These are phyloP conservation scores for Meyerozyma elateridarum DNA, from an alignment of 1,139 yeast species.

Conservation along the genomic window DNA sequence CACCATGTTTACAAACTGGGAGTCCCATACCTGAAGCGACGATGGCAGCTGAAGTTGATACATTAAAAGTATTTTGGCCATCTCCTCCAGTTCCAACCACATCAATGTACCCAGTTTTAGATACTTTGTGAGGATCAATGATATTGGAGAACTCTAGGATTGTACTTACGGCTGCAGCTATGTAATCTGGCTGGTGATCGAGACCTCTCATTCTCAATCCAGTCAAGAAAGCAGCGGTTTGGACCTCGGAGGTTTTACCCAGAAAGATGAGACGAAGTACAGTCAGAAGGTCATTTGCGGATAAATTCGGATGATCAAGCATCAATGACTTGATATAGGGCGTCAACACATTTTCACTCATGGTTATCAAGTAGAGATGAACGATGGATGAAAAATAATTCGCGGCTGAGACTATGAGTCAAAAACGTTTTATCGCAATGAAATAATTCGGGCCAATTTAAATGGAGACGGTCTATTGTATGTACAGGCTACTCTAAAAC, in stretches of 20 bases:
- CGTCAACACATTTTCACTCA: constrained; percentile 36
- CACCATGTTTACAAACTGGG: constrained; percentile 87
- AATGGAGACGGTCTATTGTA: too few species aligned
- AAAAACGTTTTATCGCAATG: too few species aligned
- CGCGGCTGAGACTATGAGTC: too few species aligned
- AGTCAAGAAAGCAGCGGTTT: constrained; percentile 74
- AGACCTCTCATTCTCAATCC: constrained; percentile 67
- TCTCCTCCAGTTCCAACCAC: constrained; percentile 99
- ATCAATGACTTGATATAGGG: constrained; percentile 64
- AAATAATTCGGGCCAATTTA: too few species aligned
- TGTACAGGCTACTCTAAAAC: constrained; percentile 43
- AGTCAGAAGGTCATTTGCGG: constrained; percentile 54
- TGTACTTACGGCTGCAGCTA: constrained; percentile 80
- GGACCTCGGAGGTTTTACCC: constrained; percentile 62
- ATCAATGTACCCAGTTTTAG: constrained; percentile 61
- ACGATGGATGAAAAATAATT: too few species aligned
- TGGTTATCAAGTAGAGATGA: too few species aligned
- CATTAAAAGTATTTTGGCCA: constrained; percentile 94
- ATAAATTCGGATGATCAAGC: constrained; percentile 52
- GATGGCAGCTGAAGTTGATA: constrained; percentile 90
- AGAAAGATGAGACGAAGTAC: constrained; percentile 59
- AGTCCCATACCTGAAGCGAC: constrained; percentile 90
- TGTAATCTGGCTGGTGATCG: constrained; percentile 77
- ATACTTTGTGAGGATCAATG: constrained; percentile 40
- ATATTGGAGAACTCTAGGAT: constrained; percentile 58